Base-by-base conservation (phyloP, 2,329 filamentous ascomycete genomes). In the Penicillium sp. region DNA sequence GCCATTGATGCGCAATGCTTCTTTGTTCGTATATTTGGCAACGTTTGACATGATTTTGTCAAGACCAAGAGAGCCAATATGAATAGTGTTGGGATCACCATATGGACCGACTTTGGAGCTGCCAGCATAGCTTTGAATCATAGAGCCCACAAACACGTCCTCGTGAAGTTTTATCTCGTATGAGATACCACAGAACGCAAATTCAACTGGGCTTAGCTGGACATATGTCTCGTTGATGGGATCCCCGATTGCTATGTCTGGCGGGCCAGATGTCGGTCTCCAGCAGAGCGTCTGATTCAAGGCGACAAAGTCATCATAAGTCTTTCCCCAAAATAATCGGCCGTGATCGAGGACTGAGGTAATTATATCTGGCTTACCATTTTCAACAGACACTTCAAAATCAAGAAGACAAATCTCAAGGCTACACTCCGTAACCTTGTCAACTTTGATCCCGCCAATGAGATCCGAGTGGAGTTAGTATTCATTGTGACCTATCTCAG, bases 341-440 rank as follows among this genome's bases (percentile, higher is more conserved):
- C 45, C 45, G 9, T 47, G 22, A 31, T 47, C 45, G n/a, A 47
- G 3, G 10, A 22, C 29, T 24, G 45, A 47, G 29, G 31, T 38
- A n/a, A 18, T 16, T 4, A 16, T 38, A 36, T 34, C 16, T 24
- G 31, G 29, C 6, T n/a, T 38, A 3, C 45, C 45, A 36, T 47
- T 36, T 21, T 38, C 7, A 24, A 47, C 31, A 10, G 45, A 47
- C 2, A 47, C 8, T 24, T 47, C 29, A 5, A 24, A 22, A 16
- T 47, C 45, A 14, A 21, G n/a, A 22, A 47, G 45, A 47, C 45
- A 47, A 47, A 47, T 9, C 3, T 32, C 45, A 22, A 47, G 45
- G 31, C 45, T 47, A 47, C 45, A 47, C 22, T 38, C 31, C n/a
- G 45, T 47, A 5, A 16, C 45, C 16, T 38, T 38, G 14, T 38